Base-by-base conservation (phyloP, 2,329 filamentous ascomycete species). In the Sporothrix sp. region DNA sequence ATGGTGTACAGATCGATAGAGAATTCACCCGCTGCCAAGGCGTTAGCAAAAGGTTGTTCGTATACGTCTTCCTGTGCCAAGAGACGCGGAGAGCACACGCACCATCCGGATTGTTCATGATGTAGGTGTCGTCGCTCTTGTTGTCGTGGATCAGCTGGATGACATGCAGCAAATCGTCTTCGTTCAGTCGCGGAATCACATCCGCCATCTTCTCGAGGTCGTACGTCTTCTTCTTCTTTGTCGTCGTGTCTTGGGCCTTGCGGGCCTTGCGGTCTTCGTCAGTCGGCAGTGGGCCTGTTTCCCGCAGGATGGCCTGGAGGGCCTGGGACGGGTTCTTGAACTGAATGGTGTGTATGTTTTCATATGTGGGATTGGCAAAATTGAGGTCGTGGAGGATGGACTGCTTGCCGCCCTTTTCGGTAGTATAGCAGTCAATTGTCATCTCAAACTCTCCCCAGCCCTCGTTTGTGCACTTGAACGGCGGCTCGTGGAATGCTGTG, bases 381-480 rank as follows among this genome's bases (percentile, higher is more conserved):
- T 97, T 96, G 54, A 98, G 77, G 64, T 98, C 93, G 67, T 98
- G 93, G 46, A 75, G 70, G 57, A 98, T 75, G 13, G 78, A 74
- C 62, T 88, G 79, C 62, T 95, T 91, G 52, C 84, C 81, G 52
- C 80, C 84, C 74, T 96, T 96, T 68, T 93, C 88, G 27, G 85
- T 82, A 38, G 85, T 86, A 63, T 82, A 85, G 59, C 94, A 77
- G 55, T 86, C 81, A 62, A 97, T 93, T 43, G 74, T 76, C 82
- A 98, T 91, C 65, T 97, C 93, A 66, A 98, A 98, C 71, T 97
- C 93, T 62, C 93, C 93, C 93, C 93, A 98, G 59, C 93, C 93
- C 69, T 96, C 87, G 68, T 98, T 95, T 57, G 81, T 75, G 68
- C 95, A 95, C 58, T 77, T 78, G 71, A 97, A 98, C 0, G 93